Evolutionary conservation across 2,329 filamentous ascomycete species (phyloP).

Genomic region (Colletotrichum shisoi): DNA sequence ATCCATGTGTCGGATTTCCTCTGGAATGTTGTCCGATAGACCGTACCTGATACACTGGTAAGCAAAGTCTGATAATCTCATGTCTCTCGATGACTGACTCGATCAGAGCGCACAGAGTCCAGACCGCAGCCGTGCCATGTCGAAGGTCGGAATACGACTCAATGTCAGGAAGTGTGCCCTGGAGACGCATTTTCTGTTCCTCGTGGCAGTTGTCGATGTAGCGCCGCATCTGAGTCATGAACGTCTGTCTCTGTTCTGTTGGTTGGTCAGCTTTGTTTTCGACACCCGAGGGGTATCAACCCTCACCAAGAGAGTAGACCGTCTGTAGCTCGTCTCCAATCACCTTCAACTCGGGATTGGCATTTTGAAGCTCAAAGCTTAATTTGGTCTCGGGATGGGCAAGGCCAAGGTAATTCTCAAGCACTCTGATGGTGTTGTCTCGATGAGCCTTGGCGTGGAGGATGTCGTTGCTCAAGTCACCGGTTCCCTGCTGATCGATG

Average conservation of each 20-base stretch:
- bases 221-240: slow-evolving; percentile 40
- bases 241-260: slow-evolving; percentile 27
- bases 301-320: slow-evolving; percentile 22
- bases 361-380: slow-evolving; percentile 33
- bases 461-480: slow-evolving; percentile 44
- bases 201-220: slow-evolving; percentile 44
- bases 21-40: slow-evolving; percentile 24
- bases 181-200: slow-evolving; percentile 45
- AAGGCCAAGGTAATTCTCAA: slow-evolving; percentile 40
- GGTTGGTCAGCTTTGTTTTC: neutral
- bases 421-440: slow-evolving; percentile 40
- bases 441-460: slow-evolving; percentile 43
- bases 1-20: slow-evolving; percentile 20
- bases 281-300: neutral
- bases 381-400: neutral
- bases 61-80: neutral
- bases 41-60: slow-evolving; percentile 12
- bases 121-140: slow-evolving; percentile 44
- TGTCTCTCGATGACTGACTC: slow-evolving; percentile 36
- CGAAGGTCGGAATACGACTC: slow-evolving; percentile 46
- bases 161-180: slow-evolving; percentile 42
- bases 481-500: slow-evolving; percentile 45
- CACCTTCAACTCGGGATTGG: slow-evolving; percentile 43
- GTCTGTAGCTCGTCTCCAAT: slow-evolving; percentile 40
- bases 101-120: slow-evolving; percentile 44